Evolutionary conservation across 441 rosid genomes (phyloP).

Genomic region (Dalechampia spathulata): DNA sequence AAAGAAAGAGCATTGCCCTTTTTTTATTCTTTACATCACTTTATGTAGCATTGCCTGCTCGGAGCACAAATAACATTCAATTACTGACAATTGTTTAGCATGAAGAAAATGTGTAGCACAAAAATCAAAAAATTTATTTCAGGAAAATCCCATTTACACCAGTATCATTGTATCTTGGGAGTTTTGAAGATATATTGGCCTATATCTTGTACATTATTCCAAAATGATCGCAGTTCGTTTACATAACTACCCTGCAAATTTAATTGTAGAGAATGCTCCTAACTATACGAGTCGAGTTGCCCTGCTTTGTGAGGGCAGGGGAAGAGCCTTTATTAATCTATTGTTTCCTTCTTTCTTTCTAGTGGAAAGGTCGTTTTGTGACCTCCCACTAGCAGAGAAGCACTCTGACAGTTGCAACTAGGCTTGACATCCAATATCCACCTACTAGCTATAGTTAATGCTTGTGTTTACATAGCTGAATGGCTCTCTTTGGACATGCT

Average conservation of each 20-base stretch:
- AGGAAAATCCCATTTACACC: not conserved
- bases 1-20: too few species aligned
- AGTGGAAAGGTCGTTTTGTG: too few species aligned
- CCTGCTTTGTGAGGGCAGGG: too few species aligned
- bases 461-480: slow-evolving; percentile 2
- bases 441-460: not conserved
- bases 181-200: not conserved
- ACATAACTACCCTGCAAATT: not conserved
- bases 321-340: too few species aligned
- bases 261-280: too few species aligned
- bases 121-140: too few species aligned
- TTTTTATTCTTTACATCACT: too few species aligned
- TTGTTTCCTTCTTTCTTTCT: too few species aligned
- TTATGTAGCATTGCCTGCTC: not conserved
- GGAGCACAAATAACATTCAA: too few species aligned
- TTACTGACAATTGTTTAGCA: too few species aligned
- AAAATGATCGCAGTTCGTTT: not conserved
- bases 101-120: too few species aligned
- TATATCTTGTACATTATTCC: not conserved
- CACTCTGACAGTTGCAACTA: not conserved
- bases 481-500: slow-evolving; percentile 6
- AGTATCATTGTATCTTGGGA: not conserved
- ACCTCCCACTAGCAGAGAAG: not conserved
- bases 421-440: not conserved
- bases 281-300: too few species aligned